phyloP scores from a whole-genome alignment of 768 basidiomycete species.

The Lyophyllum shimeji region DNA sequence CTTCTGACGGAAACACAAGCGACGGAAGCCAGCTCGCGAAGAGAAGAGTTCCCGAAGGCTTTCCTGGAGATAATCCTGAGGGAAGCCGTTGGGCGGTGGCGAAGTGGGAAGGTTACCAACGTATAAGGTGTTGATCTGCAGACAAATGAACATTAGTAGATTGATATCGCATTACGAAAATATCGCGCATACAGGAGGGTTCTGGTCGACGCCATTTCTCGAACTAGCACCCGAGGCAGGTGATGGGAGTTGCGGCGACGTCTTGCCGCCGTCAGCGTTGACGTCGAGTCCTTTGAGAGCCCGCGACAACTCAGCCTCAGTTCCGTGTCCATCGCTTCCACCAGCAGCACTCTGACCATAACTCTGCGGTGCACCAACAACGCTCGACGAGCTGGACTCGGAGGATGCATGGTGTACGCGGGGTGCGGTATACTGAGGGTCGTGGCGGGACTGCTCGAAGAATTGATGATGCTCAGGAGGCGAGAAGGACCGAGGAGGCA shows the following conservation, averaged over 20 bases:
- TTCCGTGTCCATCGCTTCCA: slow-evolving; percentile 12
- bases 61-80: slow-evolving; percentile 84
- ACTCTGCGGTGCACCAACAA: slow-evolving; percentile 24
- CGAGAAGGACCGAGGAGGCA: slow-evolving; percentile 14
- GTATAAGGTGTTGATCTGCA: slow-evolving; percentile 94
- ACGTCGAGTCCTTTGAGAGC: slow-evolving; percentile 50
- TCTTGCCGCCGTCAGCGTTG: slow-evolving; percentile 51
- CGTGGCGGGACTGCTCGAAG: slow-evolving; percentile 14
- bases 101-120: slow-evolving; percentile 95
- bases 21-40: slow-evolving; percentile 79
- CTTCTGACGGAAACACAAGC: slow-evolving; percentile 94
- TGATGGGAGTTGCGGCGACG: slow-evolving; percentile 76
- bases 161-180: neutral
- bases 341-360: slow-evolving; percentile 12
- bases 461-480: slow-evolving; percentile 19
- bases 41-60: slow-evolving; percentile 81
- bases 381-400: slow-evolving; percentile 33
- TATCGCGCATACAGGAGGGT: slow-evolving; percentile 75
- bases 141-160: slow-evolving; percentile 8
- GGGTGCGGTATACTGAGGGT: slow-evolving; percentile 10
- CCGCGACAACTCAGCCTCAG: slow-evolving; percentile 34
- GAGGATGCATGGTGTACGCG: slow-evolving; percentile 19
- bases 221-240: slow-evolving; percentile 67
- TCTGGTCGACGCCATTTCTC: slow-evolving; percentile 72
- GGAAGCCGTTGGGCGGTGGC: slow-evolving; percentile 66